phyloP scores from a whole-genome alignment of 176 grass and related monocot species.

The Pontederia crassipes region DNA sequence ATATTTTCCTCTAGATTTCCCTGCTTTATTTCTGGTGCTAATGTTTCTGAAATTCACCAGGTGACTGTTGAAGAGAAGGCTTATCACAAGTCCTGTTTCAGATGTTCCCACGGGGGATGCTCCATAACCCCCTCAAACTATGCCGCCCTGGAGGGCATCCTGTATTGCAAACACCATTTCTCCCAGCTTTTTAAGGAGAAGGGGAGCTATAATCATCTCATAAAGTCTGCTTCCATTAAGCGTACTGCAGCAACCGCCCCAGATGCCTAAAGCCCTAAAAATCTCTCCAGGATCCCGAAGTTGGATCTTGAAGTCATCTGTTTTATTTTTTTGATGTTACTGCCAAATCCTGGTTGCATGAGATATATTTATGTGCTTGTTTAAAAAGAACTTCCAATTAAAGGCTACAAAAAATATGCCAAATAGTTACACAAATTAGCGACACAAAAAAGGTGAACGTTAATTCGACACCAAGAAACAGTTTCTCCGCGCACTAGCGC shows the following conservation, averaged over 20 bases:
- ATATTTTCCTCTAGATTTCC: background rate
- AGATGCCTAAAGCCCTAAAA: background rate
- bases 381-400: no score
- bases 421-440: no score
- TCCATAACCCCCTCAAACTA: conserved; percentile 84
- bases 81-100: conserved; percentile 97
- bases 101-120: conserved; percentile 93
- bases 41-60: conserved; percentile 19
- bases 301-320: no score
- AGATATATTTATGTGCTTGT: no score
- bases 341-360: no score
- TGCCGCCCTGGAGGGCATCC: conserved; percentile 83
- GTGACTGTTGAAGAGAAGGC: conserved; percentile 80
- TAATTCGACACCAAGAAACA: no score
- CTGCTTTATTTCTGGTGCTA: background rate
- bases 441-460: no score
- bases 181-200: conserved; percentile 99
- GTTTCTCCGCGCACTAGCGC: no score
- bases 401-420: no score
- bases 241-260: conserved; percentile 21
- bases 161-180: conserved; percentile 99
- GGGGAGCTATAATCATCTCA: conserved; percentile 94
- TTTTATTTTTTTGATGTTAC: no score
- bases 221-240: conserved; percentile 69
- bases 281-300: no score